Conservation (phyloP, 1,284 basidiomycete species). For the Malassezia equina region DNA sequence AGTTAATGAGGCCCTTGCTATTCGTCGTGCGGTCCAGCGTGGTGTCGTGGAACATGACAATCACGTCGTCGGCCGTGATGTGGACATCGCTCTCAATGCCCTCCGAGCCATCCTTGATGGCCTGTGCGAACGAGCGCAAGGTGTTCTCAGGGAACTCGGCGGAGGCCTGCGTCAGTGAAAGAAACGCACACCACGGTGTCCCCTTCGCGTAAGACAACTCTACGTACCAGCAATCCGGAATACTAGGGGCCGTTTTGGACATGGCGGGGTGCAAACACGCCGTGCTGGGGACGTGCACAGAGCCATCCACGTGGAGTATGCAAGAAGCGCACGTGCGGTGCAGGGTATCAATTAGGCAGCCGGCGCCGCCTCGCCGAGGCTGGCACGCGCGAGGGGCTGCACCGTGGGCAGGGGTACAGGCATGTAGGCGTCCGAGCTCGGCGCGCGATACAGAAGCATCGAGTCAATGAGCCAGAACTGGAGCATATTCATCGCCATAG, state of each 20-base stretch:
- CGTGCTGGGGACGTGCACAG: not conserved
- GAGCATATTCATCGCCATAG: slow-evolving; percentile 66
- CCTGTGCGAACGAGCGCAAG: slow-evolving; percentile 42
- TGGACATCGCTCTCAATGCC: slow-evolving; percentile 64
- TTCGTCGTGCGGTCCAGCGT: slow-evolving; percentile 55
- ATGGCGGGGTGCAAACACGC: not conserved
- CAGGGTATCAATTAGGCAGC: not conserved
- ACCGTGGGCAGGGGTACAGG: not conserved
- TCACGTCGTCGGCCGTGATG: slow-evolving; percentile 75
- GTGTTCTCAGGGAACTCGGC: slow-evolving; percentile 48
- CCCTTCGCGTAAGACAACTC: slow-evolving; percentile 15
- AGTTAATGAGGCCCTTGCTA: slow-evolving; percentile 53
- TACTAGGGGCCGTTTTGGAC: not conserved
- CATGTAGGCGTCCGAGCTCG: not conserved
- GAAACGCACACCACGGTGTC: slow-evolving; percentile 36
- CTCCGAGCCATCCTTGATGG: slow-evolving; percentile 43
- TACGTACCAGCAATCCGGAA: slow-evolving; percentile 18
- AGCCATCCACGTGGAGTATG: not conserved
- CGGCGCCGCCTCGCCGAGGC: not conserved
- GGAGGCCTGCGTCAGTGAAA: slow-evolving; percentile 24
- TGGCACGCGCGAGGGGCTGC: not conserved
- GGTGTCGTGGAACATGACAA: slow-evolving; percentile 93
- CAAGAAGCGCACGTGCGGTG: not conserved
- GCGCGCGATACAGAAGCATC: slow-evolving; percentile 37
- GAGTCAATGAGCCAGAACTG: slow-evolving; percentile 47